These are phyloP conservation scores for Alternaria tenuissima DNA, from an alignment of 2,329 filamentous ascomycete species.

Conservation along the genomic window DNA sequence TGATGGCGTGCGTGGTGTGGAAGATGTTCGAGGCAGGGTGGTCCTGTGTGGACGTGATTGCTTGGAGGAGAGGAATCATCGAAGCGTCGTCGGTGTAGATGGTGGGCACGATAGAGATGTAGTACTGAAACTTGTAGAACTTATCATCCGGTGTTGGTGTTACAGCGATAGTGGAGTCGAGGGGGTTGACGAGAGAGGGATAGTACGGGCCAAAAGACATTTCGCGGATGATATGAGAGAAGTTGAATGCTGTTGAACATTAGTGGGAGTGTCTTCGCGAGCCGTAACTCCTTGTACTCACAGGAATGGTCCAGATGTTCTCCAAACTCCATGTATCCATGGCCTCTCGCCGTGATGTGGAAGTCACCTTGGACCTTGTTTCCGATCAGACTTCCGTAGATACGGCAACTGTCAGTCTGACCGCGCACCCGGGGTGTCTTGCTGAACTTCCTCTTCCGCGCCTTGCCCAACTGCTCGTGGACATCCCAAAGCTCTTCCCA, in stretches of 20 bases:
- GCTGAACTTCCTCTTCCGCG: slow-evolving; percentile 70
- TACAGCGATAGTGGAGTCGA: slow-evolving; percentile 91
- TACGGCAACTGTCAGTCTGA: slow-evolving; percentile 77
- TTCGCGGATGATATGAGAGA: slow-evolving; percentile 95
- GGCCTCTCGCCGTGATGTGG: slow-evolving; percentile 92
- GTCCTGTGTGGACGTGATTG: slow-evolving; percentile 43
- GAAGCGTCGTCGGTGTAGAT: slow-evolving; percentile 72
- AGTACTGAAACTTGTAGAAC: slow-evolving; percentile 99
- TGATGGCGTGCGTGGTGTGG: slow-evolving; percentile 66
- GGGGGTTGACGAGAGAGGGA: slow-evolving; percentile 89
- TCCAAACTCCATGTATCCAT: slow-evolving; percentile 87
- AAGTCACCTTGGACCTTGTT: slow-evolving; percentile 99
- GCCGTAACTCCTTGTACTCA: slow-evolving; percentile 57
- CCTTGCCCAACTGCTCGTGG: slow-evolving; percentile 83
- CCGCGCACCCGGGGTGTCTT: slow-evolving; percentile 76
- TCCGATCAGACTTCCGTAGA: slow-evolving; percentile 87
- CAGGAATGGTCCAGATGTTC: slow-evolving; percentile 82
- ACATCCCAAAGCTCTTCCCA: slow-evolving; percentile 81
- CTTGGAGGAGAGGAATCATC: slow-evolving; percentile 58
- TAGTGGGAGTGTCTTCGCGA: background rate
- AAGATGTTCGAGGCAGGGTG: slow-evolving; percentile 49
- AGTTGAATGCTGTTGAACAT: slow-evolving; percentile 81
- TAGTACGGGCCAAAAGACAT: slow-evolving; percentile 98
- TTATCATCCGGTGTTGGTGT: slow-evolving; percentile 75
- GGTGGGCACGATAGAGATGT: slow-evolving; percentile 92